A percentile compares a stretch with the other conserved stretches of the same genome.
Evolutionary conservation across 257 asterid genomes (phyloP).

Genomic region (Euphrasia confusa): DNA sequence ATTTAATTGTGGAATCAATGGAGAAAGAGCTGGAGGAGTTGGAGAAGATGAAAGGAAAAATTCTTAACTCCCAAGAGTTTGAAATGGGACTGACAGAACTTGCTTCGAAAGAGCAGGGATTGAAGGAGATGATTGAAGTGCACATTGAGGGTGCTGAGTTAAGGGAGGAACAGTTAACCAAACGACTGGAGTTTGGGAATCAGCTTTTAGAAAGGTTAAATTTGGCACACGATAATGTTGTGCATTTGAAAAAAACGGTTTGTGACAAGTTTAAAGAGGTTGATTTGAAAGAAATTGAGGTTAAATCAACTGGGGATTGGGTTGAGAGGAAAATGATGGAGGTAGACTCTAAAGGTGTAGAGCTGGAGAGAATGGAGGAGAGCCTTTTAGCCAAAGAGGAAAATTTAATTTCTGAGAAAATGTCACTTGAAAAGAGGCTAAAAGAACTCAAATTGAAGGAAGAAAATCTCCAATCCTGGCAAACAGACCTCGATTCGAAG

Average conservation of each 20-base stretch:
- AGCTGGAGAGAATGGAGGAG: constrained; percentile 18
- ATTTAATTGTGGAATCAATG: constrained; percentile 25
- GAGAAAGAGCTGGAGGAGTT: constrained; percentile 30
- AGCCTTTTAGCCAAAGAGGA: constrained; percentile 14
- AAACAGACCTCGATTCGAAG: constrained; percentile 7
- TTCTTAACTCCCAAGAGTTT: constrained; percentile 22
- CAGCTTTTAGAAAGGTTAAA: constrained; percentile 27
- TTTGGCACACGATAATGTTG: constrained; percentile 19
- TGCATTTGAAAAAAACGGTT: constrained; percentile 17
- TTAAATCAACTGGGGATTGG: constrained; percentile 24
- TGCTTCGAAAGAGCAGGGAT: constrained; percentile 25
- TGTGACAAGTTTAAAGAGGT: constrained; percentile 15
- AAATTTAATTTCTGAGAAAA: not conserved
- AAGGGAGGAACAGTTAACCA: constrained; percentile 21
- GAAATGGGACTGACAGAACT: constrained; percentile 18
- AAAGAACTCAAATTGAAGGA: constrained; percentile 12
- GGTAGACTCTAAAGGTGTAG: constrained; percentile 23
- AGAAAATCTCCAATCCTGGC: constrained; percentile 16
- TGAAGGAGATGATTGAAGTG: constrained; percentile 21
- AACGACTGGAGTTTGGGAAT: constrained; percentile 18
- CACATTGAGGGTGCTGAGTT: constrained; percentile 16
- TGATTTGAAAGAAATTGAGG: constrained; percentile 15
- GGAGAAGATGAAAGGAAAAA: constrained; percentile 22
- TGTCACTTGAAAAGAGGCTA: constrained; percentile 14
- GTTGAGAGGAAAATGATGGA: constrained; percentile 33